Base-by-base conservation (phyloP, 2,329 filamentous ascomycete genomes). In the Pseudocercospora macadamiae region DNA sequence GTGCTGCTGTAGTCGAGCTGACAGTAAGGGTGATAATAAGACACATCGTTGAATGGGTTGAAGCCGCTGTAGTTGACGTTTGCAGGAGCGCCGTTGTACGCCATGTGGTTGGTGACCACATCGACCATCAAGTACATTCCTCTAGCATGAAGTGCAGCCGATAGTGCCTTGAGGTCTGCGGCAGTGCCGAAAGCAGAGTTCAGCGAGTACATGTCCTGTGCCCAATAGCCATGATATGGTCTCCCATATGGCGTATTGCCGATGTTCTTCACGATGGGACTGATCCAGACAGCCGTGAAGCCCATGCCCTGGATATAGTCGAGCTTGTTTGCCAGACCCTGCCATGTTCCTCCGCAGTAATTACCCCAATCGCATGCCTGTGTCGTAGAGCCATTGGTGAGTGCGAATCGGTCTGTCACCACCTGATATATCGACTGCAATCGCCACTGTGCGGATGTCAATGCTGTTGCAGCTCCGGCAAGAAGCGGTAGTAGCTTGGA, bases 111-210 rank as follows among this genome's bases (percentile, higher is more conserved):
- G 6, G 79, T 77, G 2, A 86, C 83, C 1, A 86, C 74, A 60
- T 86, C 84, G 2, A 86, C 76, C 84, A 87, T 87, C 32, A 86
- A 73, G 63, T 80, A 80, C 80, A 82, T 82, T 12, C 74, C 76
- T 12, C 78, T 71, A 3, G 62, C 61, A 60, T 82, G 80, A 1
- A 82, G 56, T 2, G 76, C 79, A n/a, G 70, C 61, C 23, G 72
- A 74, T 4, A 82, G 67, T 30, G 74, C 74, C 9, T 75, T 71
- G 48, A 82, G 67, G 60, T 82, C 79, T 10, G 75, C 66, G 12
- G 66, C 67, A 0, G 76, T 76, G 2, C 80, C 80, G 57, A 81
- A 82, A 51, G 79, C 72, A 1, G 70, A 62, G 62, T 82, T 82
- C 28, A 82, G 54, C 1, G 61, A 53, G 48, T 64, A 63, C 12